Evolutionary conservation across 2,329 filamentous ascomycete species (phyloP).

Genomic region (Zalaria sp.): DNA sequence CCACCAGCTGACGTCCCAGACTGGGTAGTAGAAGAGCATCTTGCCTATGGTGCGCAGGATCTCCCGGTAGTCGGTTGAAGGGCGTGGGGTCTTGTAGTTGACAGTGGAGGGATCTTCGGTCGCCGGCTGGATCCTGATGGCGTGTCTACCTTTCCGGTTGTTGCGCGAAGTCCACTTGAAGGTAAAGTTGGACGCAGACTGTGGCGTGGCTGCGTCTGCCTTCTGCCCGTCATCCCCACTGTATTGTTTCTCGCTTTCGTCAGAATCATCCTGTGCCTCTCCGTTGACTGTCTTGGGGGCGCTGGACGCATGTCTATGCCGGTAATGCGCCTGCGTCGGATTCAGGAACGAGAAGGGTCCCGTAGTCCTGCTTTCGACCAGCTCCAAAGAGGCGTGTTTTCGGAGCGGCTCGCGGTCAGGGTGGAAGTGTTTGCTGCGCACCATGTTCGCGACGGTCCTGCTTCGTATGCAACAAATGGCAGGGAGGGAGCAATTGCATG

Average conservation of each 20-base stretch:
- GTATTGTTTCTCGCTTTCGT: not conserved
- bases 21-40: constrained; percentile 37
- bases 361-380: constrained; percentile 12
- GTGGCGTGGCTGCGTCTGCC: not conserved
- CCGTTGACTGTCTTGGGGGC: not conserved
- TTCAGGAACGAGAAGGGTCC: constrained; percentile 36
- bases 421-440: constrained; percentile 16
- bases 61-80: constrained; percentile 18
- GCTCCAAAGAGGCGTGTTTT: constrained; percentile 10
- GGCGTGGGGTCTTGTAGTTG: constrained; percentile 16
- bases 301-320: constrained; percentile 5
- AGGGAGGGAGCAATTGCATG: not conserved
- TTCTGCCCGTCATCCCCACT: not conserved
- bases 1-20: constrained; percentile 44
- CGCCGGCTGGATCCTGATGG: constrained; percentile 17
- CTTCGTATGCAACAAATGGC: not conserved
- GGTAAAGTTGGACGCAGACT: constrained; percentile 6
- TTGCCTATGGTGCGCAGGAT: constrained; percentile 25
- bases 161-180: constrained; percentile 29
- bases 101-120: constrained; percentile 7
- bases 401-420: constrained; percentile 14
- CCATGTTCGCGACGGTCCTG: constrained; percentile 3
- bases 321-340: constrained; percentile 30
- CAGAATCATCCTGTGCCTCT: too few relatives aligned
- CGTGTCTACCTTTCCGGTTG: constrained; percentile 29